phyloP scores from a whole-genome alignment of 106 monocot species.

The Allium fistulosum region DNA sequence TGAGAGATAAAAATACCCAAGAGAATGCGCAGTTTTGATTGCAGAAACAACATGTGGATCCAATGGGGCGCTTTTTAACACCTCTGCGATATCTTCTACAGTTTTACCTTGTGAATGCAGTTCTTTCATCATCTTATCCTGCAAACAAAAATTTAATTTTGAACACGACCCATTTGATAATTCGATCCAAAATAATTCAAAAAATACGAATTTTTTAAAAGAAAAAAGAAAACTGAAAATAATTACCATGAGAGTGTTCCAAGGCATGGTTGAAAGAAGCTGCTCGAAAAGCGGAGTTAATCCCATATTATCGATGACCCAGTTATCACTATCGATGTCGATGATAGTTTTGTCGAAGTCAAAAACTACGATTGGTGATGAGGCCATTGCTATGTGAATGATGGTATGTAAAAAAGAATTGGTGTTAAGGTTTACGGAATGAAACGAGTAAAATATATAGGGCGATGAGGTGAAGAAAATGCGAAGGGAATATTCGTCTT shows the following conservation, averaged over 20 bases:
- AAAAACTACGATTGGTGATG: conserved; percentile 45
- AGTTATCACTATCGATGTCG: conserved; percentile 88
- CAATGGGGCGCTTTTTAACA: conserved; percentile 35
- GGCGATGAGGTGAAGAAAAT: too few relatives aligned
- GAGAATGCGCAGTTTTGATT: conserved; percentile 39
- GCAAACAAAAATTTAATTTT: not conserved
- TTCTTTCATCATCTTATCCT: conserved; percentile 55
- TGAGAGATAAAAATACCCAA: conserved; percentile 21
- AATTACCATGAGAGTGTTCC: conserved; percentile 63
- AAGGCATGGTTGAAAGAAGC: conserved; percentile 65
- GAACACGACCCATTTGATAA: not conserved
- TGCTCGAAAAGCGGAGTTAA: conserved; percentile 38
- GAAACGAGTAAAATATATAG: too few relatives aligned
- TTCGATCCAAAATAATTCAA: not conserved
- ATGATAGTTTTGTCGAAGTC: conserved; percentile 96
- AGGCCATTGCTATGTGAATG: not conserved
- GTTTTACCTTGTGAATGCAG: conserved; percentile 36
- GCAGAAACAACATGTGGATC: conserved; percentile 27
- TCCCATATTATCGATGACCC: conserved; percentile 66
- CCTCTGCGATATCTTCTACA: conserved; percentile 28
- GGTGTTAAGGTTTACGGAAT: too few relatives aligned
- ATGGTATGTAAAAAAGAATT: too few relatives aligned
- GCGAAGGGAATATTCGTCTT: too few relatives aligned
- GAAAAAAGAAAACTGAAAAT: not conserved
- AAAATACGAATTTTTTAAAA: not conserved